phyloP scores from a whole-genome alignment of 345 rosid species.

The Carallia pectinifolia region DNA sequence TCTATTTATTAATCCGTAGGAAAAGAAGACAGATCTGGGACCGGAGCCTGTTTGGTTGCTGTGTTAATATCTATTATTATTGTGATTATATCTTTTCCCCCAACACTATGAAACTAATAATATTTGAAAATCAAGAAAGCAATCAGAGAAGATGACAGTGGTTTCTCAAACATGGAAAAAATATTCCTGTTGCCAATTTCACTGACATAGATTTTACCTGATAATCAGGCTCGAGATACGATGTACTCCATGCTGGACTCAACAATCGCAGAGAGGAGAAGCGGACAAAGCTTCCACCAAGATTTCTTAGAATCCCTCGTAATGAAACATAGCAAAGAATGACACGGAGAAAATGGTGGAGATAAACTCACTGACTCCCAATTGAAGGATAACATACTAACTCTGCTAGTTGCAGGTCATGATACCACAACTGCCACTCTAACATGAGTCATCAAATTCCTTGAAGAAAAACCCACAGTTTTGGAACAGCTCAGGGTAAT shows the following conservation, averaged over 20 bases:
- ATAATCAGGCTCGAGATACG: slow-evolving; percentile 57
- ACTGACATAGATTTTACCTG: background rate
- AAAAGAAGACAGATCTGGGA: too few species aligned
- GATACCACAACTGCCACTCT: slow-evolving; percentile 69
- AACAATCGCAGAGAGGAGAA: slow-evolving; percentile 43
- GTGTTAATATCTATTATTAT: too few species aligned
- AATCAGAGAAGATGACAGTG: background rate
- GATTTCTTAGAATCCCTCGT: slow-evolving; percentile 61
- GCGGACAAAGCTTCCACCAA: slow-evolving; percentile 42
- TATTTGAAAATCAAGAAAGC: background rate
- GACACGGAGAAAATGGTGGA: slow-evolving; percentile 27
- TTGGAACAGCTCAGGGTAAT: slow-evolving; percentile 51
- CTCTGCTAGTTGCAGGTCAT: slow-evolving; percentile 68
- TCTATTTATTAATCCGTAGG: too few species aligned
- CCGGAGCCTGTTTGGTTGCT: too few species aligned
- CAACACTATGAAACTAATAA: background rate
- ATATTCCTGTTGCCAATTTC: background rate
- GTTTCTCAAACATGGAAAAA: background rate
- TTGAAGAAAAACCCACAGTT: slow-evolving; percentile 49
- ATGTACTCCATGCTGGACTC: slow-evolving; percentile 59
- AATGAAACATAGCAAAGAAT: slow-evolving; percentile 47
- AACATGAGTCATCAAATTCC: slow-evolving; percentile 61
- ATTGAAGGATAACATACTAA: slow-evolving; percentile 56
- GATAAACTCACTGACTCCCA: slow-evolving; percentile 55
- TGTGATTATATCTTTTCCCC: too few species aligned